Conservation (phyloP, 1,284 basidiomycete genomes). For the Schizophyllum commune region DNA sequence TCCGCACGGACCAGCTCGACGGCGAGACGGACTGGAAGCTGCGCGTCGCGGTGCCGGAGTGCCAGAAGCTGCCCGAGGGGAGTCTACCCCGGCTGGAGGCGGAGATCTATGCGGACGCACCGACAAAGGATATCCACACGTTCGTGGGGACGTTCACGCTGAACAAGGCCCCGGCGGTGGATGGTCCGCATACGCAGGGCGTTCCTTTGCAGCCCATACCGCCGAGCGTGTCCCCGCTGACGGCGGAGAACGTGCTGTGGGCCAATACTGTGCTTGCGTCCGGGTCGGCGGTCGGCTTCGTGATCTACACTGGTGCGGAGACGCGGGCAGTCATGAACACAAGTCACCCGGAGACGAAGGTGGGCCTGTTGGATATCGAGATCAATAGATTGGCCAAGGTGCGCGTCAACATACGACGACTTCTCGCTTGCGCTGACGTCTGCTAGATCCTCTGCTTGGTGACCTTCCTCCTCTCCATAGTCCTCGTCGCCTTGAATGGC, state of each 20-base stretch:
- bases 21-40: slow-evolving; percentile 99
- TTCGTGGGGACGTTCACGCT: slow-evolving; percentile 92
- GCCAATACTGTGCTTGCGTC: slow-evolving; percentile 96
- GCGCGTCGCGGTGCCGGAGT: slow-evolving; percentile 79
- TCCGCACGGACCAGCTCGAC: slow-evolving; percentile 96
- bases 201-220: slow-evolving; percentile 50
- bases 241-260: slow-evolving; percentile 95
- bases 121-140: slow-evolving; percentile 94
- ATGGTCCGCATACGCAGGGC: slow-evolving; percentile 43
- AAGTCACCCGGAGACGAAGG: slow-evolving; percentile 92
- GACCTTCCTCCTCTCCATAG: slow-evolving; percentile 86
- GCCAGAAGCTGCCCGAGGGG: slow-evolving; percentile 67
- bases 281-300: slow-evolving; percentile 87
- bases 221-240: slow-evolving; percentile 70
- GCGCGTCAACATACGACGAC: slow-evolving; percentile 7
- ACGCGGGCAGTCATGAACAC: slow-evolving; percentile 99
- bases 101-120: slow-evolving; percentile 87
- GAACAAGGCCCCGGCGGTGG: slow-evolving; percentile 37
- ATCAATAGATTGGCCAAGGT: slow-evolving; percentile 96
- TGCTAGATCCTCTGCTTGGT: slow-evolving; percentile 86
- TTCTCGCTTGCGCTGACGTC: slow-evolving; percentile 3
- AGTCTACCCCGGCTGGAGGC: slow-evolving; percentile 73
- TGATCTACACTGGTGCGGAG: slow-evolving; percentile 92
- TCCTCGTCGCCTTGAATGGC: slow-evolving; percentile 92
- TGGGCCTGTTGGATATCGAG: slow-evolving; percentile 88